Conservation (phyloP, 164 flowering plant species). For the Houttuynia cordata region DNA sequence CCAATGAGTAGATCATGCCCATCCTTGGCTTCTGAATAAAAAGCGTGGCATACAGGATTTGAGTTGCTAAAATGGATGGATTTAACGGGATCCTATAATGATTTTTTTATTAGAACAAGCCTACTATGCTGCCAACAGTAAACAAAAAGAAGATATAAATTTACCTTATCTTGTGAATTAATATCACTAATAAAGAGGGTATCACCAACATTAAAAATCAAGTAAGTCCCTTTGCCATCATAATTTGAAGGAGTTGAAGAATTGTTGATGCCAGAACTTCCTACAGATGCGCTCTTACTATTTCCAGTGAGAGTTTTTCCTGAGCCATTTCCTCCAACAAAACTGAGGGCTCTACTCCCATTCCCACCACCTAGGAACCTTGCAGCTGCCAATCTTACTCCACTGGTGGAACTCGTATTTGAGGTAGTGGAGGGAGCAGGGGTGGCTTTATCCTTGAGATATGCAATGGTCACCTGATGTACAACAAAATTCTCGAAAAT, state of each 20-base stretch:
- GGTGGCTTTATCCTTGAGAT: conserved; percentile 75
- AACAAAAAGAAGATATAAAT: not conserved
- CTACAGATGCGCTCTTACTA: conserved; percentile 47
- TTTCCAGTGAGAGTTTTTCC: conserved; percentile 42
- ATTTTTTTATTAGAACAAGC: not conserved
- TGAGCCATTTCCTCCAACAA: conserved; percentile 85
- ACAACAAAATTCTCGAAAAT: not conserved
- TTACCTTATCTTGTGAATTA: conserved; percentile 87
- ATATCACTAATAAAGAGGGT: conserved; percentile 71
- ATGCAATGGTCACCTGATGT: conserved; percentile 65
- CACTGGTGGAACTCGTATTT: conserved; percentile 43
- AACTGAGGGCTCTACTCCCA: conserved; percentile 78
- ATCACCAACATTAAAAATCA: conserved; percentile 89
- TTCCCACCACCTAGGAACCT: conserved; percentile 71
- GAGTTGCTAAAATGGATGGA: conserved; percentile 78
- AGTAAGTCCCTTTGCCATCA: conserved; percentile 87
- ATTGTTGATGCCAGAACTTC: conserved; percentile 38
- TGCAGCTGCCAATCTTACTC: conserved; percentile 77
- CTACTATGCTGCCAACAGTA: not conserved
- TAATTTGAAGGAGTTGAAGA: conserved; percentile 39
- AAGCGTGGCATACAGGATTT: conserved; percentile 91
- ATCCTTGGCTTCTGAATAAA: conserved; percentile 82
- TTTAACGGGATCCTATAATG: conserved; percentile 84
- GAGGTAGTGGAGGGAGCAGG: conserved; percentile 38
- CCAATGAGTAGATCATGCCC: conserved; percentile 97